These are phyloP conservation scores for Fusarium mangiferae DNA, from an alignment of 2,329 filamentous ascomycete species.

Conservation along the genomic window DNA sequence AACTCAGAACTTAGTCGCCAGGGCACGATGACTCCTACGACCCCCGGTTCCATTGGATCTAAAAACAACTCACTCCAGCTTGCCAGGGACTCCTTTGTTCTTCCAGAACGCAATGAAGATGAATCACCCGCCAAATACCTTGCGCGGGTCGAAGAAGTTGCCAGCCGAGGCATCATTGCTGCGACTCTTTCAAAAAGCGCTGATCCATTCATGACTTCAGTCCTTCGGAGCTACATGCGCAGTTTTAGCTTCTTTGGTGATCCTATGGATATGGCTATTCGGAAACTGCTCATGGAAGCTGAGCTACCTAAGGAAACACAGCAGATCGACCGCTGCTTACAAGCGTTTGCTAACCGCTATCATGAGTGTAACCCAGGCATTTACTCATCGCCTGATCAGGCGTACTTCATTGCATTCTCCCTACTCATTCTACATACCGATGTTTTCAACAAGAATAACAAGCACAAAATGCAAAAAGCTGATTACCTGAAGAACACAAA, in stretches of 20 bases:
- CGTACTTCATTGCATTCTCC: constrained; percentile 98
- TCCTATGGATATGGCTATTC: constrained; percentile 96
- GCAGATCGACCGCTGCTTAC: constrained; percentile 93
- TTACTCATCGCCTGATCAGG: constrained; percentile 88
- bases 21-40: constrained; percentile 74
- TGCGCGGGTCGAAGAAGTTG: constrained; percentile 80
- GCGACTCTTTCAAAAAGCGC: constrained; percentile 86
- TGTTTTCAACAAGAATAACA: constrained; percentile 99
- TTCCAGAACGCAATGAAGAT: constrained; percentile 85
- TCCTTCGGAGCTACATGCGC: constrained; percentile 93
- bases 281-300: constrained; percentile 95
- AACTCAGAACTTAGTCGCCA: constrained; percentile 80
- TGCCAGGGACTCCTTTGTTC: constrained; percentile 73
- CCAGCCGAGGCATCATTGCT: constrained; percentile 85
- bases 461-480: constrained; percentile 96
- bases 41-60: constrained; percentile 75
- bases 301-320: constrained; percentile 97
- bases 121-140: constrained; percentile 93
- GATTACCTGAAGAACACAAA: constrained; percentile 97
- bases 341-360: constrained; percentile 95
- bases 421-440: constrained; percentile 96
- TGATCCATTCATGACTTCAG: constrained; percentile 83
- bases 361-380: constrained; percentile 99
- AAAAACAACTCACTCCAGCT: constrained; percentile 87
- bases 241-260: constrained; percentile 96